Base-by-base conservation (phyloP, 2,329 filamentous ascomycete genomes). In the Pyricularia grisea region DNA sequence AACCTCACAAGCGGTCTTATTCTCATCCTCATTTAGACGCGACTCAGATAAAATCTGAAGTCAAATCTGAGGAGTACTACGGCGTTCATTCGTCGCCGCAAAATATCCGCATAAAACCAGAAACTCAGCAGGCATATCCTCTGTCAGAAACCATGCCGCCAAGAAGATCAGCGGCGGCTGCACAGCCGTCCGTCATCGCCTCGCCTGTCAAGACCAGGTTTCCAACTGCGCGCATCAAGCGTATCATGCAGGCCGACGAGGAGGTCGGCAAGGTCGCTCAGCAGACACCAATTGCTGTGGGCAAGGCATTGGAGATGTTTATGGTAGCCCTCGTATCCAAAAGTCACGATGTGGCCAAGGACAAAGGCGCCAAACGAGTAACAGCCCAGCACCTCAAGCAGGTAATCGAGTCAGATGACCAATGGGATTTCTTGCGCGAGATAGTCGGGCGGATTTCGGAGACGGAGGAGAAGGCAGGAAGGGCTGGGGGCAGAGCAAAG, bases 161-260 rank as follows among this genome's bases (percentile, higher is more conserved):
- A 33, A 61, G 67, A 33, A 55, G 55, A 30, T 71, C 79, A 78
- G 42, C 78, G 78, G 70, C 79, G 78, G 71, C 78, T 70, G 73
- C 78, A 74, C 79, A 75, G 61, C 76, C 73, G 70, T 77, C 79
- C 33, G 77, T 78, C 63, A 80, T 87, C 74, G 87, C 78, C 81
- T 97, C 81, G 79, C 85, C 93, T 63, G 93, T 99, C 74, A 92
- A 88, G 79, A 98, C 94, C 42, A 97, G 97, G 76, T 99, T 99
- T 76, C 95, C 95, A 1, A 97, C 97, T 36, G 95, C 95, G 17
- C 87, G 95, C 71, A 99, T 99, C 83, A 99, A 99, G 84, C 89
- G 95, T 67, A 98, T 99, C 75, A 98, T 99, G 95, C 95, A 99
- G 81, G 94, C 94, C 12, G 95, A 99, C 76, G 95, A 99, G 77